Evolutionary conservation across 2,329 filamentous ascomycete species (phyloP), one percentile per base, ranked within the genome.

Genomic region (Botrytis elliptica): DNA sequence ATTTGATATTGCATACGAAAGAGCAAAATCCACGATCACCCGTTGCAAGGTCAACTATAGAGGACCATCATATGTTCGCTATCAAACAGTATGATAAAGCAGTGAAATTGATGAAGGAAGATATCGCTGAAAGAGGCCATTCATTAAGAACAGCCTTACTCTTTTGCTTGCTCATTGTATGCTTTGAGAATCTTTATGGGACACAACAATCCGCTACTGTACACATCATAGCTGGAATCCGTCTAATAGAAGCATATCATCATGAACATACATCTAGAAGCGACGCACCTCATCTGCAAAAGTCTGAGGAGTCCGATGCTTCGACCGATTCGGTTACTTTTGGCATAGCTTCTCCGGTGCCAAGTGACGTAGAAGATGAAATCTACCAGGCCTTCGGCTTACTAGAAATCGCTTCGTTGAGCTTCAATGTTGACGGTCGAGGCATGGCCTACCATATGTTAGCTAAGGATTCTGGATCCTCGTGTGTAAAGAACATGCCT

Each of bases 341-440:
- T 29, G 68, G 68, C 9, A 71, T 71, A 46, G 52, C 42, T 46
- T 71, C 68, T 42, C 68, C 57, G 25, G 59, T 46, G 9, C 68
- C 57, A 63, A 71, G 68, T 25, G 55, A 46, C 4, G 33, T 71
- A 44, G 68, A 71, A 18, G 68, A 71, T 62, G 68, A 71, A 7
- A 42, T 71, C 22, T 71, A 71, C 14, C 55, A 46, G 5, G 22
- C 40, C 5, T 71, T 63, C 25, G 55, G 68, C 38, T 29, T 63
- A 44, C 29, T 71, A 9, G 33, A 71, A 36, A 62, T 71, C 18
- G 42, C 57, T 16, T 36, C 20, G 1, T n/a, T 60, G 22, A 71
- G 57, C 42, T 62, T 60, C 42, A 63, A 46, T 38, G 7, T 40
- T 7, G 40, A 70, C 1, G 25, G 18, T 40, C 55, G 68, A 3